Evolutionary conservation across 805 yeast genomes (phyloP).

Genomic region (Myxozyma neotropica): DNA sequence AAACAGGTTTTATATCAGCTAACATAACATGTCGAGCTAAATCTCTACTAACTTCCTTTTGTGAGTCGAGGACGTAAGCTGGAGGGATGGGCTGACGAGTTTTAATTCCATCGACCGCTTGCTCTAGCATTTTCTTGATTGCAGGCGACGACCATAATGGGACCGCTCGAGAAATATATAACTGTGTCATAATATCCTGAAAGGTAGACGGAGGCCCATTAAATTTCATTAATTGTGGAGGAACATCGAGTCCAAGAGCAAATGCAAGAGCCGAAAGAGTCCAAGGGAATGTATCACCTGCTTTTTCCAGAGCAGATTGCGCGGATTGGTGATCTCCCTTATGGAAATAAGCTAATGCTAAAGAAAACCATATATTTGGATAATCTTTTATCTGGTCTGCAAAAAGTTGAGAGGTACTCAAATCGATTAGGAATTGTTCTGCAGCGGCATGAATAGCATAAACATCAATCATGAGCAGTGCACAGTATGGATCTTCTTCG

Average conservation of each 20-base stretch:
- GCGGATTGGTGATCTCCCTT: constrained; percentile 51
- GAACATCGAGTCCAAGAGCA: constrained; percentile 42
- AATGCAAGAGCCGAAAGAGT: constrained; percentile 56
- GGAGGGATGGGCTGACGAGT: constrained; percentile 18
- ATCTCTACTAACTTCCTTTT: constrained; percentile 25
- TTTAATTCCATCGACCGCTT: constrained; percentile 6
- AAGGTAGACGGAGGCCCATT: constrained; percentile 26
- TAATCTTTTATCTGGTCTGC: constrained; percentile 69
- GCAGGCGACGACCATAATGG: constrained; percentile 34
- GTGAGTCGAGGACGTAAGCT: constrained; percentile 2
- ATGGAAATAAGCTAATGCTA: constrained; percentile 60
- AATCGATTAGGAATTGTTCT: constrained; percentile 59
- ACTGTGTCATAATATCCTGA: constrained; percentile 31
- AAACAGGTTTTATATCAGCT: constrained; percentile 35
- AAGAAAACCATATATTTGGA: constrained; percentile 69
- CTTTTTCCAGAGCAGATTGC: constrained; percentile 49
- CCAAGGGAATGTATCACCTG: constrained; percentile 60
- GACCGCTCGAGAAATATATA: constrained; percentile 35
- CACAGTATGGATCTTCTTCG: constrained; percentile 84
- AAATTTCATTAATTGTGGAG: constrained; percentile 21
- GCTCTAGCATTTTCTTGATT: constrained; percentile 25
- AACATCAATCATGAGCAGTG: constrained; percentile 77
- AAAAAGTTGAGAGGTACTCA: constrained; percentile 58
- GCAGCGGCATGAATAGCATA: constrained; percentile 71
- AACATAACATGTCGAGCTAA: constrained; percentile 37